Evolutionary conservation across 106 monocot genomes (phyloP), one percentile per base, ranked within the genome.

Genomic region (Allium cepa): DNA sequence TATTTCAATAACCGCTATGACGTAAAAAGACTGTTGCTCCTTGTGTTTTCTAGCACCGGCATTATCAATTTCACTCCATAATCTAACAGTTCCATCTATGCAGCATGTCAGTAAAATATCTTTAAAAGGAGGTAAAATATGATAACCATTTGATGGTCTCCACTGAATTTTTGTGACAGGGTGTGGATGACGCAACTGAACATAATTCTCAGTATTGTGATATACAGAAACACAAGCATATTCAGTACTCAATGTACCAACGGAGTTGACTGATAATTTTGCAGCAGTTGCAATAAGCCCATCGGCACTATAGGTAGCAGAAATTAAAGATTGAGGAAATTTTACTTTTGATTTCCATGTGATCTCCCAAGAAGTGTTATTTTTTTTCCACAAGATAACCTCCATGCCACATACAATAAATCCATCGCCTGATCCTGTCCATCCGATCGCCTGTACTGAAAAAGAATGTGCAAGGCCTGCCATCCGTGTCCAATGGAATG

Each of bases 401-500:
- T 87, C 82, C 18, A 49, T 64, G 12, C 99, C 99, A 57, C 73
- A 81, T 60, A 70, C 69, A 75, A 99, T 50, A 47, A 99, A 51
- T 9, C 87, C 99, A 70, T 93, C 93, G 47, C 93, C 93, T 57
- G 87, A 93, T 16, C 85, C 83, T 26, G 87, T 93, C 99, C 99
- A 99, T 49, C 71, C 73, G 56, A 99, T 78, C 15, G 90, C 80
- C 56, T 87, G 80, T 46, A 99, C 76, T 8, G 17, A 50, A 46
- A 76, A 90, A 47, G 80, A 85, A 47, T 93, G 90, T 47, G 62
- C 13, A 69, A 99, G 75, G 12, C 68, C 49, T 56, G 63, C 81
- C 50, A 57, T 84, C 71, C 85, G 84, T 57, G 64, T 76, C 99
- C 99, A 99, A 62, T 50, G 73, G 60, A 99, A 75, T 62, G 81